Evolutionary conservation across 148 eudicot species (phyloP).

Genomic region (Rhododendron vialii): DNA sequence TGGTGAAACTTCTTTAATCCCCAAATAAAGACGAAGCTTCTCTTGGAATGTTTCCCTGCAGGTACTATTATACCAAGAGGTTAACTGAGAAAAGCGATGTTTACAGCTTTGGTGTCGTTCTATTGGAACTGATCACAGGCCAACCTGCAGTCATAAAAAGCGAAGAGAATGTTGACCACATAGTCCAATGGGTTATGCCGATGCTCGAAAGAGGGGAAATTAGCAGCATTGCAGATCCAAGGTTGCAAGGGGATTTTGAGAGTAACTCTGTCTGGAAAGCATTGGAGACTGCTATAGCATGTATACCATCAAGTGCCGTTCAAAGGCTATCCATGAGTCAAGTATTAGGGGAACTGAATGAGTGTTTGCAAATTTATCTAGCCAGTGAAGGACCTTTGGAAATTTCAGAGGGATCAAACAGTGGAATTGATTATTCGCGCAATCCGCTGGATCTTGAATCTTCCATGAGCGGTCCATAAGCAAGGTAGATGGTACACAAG

Average conservation of each 20-base stretch:
- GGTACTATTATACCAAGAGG: slow-evolving; percentile 14
- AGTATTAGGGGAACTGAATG: slow-evolving; percentile 20
- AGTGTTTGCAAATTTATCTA: slow-evolving; percentile 11
- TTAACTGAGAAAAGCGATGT: slow-evolving; percentile 7
- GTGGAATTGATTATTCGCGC: background rate
- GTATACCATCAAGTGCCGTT: slow-evolving; percentile 9
- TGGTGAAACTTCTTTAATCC: background rate
- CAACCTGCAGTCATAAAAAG: slow-evolving; percentile 9
- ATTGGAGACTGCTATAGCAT: slow-evolving; percentile 17
- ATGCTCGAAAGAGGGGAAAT: slow-evolving; percentile 17
- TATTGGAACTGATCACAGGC: slow-evolving; percentile 26
- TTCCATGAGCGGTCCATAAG: background rate
- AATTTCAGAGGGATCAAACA: background rate
- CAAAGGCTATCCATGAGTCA: slow-evolving; percentile 24
- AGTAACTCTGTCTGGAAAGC: slow-evolving; percentile 22
- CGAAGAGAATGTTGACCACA: background rate
- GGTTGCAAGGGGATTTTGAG: slow-evolving; percentile 9
- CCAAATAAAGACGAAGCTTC: background rate
- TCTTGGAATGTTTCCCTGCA: background rate
- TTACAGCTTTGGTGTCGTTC: background rate
- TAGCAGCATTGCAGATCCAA: slow-evolving; percentile 9
- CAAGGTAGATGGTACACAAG: background rate
- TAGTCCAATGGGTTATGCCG: slow-evolving; percentile 17
- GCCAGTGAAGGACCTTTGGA: background rate
- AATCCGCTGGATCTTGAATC: background rate